Percentiles rank a stretch among this genome's conserved stretches.
Evolutionary conservation across 2,329 filamentous ascomycete genomes (phyloP).

Genomic region (Apiospora pterosperma): DNA sequence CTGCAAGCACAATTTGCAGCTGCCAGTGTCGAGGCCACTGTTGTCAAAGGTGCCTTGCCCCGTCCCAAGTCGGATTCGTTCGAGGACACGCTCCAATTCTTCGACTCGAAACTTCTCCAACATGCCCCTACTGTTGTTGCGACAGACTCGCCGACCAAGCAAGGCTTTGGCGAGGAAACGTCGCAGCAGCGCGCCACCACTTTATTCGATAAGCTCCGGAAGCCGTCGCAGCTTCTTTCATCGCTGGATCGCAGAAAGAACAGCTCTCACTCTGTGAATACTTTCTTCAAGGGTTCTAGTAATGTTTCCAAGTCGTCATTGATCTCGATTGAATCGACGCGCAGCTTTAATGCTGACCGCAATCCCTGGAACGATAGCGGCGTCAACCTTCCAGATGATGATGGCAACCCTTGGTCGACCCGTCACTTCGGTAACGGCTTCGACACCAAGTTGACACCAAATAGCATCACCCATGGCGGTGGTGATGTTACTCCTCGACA

Average conservation of each 20-base stretch:
- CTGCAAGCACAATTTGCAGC: constrained; percentile 82
- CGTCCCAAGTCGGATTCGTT: constrained; percentile 99
- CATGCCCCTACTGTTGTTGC: constrained; percentile 78
- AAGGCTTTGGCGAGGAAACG: constrained; percentile 78
- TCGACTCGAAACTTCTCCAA: constrained; percentile 94
- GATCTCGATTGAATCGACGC: constrained; percentile 91
- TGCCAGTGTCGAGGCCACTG: constrained; percentile 80
- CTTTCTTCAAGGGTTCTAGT: constrained; percentile 88
- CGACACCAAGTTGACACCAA: constrained; percentile 57
- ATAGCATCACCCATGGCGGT: constrained; percentile 62
- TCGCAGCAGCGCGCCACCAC: constrained; percentile 74
- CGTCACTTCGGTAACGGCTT: constrained; percentile 64
- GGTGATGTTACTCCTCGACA: constrained; percentile 84
- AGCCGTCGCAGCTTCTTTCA: constrained; percentile 78
- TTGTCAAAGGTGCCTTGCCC: constrained; percentile 91
- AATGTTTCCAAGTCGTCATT: constrained; percentile 94
- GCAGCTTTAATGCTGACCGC: constrained; percentile 84
- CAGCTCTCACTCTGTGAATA: constrained; percentile 78
- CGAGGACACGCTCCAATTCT: constrained; percentile 93
- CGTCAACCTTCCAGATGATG: constrained; percentile 88
- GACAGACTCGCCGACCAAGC: constrained; percentile 85
- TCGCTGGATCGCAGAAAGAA: constrained; percentile 96
- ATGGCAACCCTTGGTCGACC: constrained; percentile 60
- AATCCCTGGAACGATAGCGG: constrained; percentile 98
- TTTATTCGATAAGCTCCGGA: constrained; percentile 88